Conservation (phyloP, 2,329 filamentous ascomycete genomes). For the Sordariomycetes sp. region DNA sequence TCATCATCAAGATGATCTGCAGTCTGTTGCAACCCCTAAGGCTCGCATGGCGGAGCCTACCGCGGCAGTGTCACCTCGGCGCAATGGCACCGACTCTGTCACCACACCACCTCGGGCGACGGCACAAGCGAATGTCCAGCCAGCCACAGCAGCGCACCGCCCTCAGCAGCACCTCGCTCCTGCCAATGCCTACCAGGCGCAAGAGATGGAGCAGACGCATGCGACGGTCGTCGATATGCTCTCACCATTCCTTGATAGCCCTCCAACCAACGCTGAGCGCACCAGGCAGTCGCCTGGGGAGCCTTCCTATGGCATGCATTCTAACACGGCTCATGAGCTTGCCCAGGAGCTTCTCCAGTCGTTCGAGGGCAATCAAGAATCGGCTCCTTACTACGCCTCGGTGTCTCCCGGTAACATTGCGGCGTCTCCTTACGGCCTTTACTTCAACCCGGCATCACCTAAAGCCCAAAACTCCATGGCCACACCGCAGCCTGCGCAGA, state of each 20-base stretch:
- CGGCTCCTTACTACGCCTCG: constrained; percentile 3
- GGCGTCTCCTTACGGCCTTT: constrained; percentile 1
- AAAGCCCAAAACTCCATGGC: constrained; percentile 12
- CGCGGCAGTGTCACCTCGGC: no score
- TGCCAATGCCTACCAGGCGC: no score
- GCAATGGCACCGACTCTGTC: no score
- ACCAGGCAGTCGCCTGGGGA: constrained; percentile 24
- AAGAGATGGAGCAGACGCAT: constrained; percentile 19
- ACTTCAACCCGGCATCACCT: not conserved
- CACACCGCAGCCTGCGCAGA: constrained; percentile 6
- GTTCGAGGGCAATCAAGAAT: constrained; percentile 2
- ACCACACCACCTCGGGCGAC: no score
- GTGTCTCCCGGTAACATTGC: not conserved
- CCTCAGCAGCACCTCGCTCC: no score
- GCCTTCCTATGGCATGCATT: constrained; percentile 47
- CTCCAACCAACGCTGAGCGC: constrained; percentile 28
- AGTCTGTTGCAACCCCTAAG: no score
- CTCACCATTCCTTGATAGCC: constrained; percentile 37
- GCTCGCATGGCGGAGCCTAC: no score
- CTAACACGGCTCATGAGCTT: constrained; percentile 38
- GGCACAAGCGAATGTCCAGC: no score
- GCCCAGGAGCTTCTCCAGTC: constrained; percentile 5
- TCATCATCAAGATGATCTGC: no score
- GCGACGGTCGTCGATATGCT: constrained; percentile 35
- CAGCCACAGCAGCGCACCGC: no score